Evolutionary conservation across 2,329 filamentous ascomycete species (phyloP).

Genomic region (Epichloe hybrida): DNA sequence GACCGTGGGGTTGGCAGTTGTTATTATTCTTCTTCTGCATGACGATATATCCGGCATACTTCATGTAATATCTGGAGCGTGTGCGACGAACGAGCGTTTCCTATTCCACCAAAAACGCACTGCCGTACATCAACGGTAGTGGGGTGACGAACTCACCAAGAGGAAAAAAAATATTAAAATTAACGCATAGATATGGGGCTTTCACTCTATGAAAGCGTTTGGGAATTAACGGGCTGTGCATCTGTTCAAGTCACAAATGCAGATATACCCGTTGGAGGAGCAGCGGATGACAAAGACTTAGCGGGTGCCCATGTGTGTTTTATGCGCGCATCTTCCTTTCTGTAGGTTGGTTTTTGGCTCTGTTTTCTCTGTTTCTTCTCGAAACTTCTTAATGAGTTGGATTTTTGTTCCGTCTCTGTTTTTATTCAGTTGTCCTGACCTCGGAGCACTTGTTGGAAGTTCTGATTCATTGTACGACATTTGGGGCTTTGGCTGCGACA

Average conservation of each 20-base stretch:
- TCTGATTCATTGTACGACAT: slow-evolving; percentile 11
- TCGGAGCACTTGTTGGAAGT: slow-evolving; percentile 9
- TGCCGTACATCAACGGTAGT: slow-evolving; percentile 14
- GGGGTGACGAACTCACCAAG: slow-evolving; percentile 34
- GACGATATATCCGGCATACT: slow-evolving; percentile 8
- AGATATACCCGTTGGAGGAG: slow-evolving; percentile 18
- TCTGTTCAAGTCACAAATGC: slow-evolving; percentile 23
- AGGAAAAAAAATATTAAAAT: slow-evolving; percentile 25
- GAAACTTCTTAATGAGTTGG: slow-evolving; percentile 19
- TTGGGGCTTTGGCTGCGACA: not conserved
- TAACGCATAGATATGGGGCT: slow-evolving; percentile 31
- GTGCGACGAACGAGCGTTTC: slow-evolving; percentile 5
- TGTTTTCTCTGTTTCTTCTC: slow-evolving; percentile 8
- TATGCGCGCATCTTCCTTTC: slow-evolving; percentile 14
- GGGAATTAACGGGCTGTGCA: slow-evolving; percentile 14
- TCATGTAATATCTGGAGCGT: slow-evolving; percentile 10
- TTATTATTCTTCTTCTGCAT: not conserved
- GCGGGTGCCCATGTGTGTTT: slow-evolving; percentile 18
- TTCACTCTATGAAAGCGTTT: slow-evolving; percentile 15
- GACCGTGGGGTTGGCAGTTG: slow-evolving; percentile 8
- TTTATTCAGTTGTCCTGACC: not conserved
- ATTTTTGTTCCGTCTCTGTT: slow-evolving; percentile 12
- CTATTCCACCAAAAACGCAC: slow-evolving; percentile 14
- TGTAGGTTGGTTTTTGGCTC: not conserved
- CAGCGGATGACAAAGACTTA: slow-evolving; percentile 21